These are phyloP conservation scores for Blastomyces percursus DNA, from an alignment of 2,329 filamentous ascomycete species.

Conservation along the genomic window DNA sequence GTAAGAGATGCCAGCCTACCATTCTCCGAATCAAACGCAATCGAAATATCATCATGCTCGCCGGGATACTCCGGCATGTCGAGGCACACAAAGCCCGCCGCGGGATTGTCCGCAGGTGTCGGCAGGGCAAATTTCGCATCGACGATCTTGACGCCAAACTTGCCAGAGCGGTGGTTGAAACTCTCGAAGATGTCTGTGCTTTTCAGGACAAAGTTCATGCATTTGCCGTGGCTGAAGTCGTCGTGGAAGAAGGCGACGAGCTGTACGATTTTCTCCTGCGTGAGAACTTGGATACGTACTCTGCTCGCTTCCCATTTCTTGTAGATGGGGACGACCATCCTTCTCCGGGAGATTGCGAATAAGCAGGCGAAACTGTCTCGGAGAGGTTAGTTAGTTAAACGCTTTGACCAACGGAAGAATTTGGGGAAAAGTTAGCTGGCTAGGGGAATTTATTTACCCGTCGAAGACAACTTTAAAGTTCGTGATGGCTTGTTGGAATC, in stretches of 20 bases:
- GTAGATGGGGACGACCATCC: conserved; percentile 85
- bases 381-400: not conserved
- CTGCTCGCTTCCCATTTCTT: conserved; percentile 85
- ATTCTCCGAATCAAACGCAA: conserved; percentile 68
- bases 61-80: conserved; percentile 82
- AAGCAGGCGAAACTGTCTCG: conserved; percentile 49
- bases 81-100: conserved; percentile 67
- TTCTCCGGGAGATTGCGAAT: conserved; percentile 70
- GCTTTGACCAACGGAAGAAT: not conserved
- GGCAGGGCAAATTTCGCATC: conserved; percentile 87
- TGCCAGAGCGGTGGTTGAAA: conserved; percentile 48
- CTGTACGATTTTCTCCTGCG: conserved; percentile 63
- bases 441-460: conserved; percentile 29
- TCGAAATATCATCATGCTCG: conserved; percentile 83
- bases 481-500: conserved; percentile 67
- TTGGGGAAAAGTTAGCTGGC: not conserved
- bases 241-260: conserved; percentile 79
- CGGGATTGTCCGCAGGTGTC: conserved; percentile 39
- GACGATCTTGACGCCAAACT: conserved; percentile 64
- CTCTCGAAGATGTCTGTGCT: conserved; percentile 72
- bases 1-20: conserved; percentile 44
- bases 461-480: conserved; percentile 69
- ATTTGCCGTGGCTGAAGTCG: conserved; percentile 74
- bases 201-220: conserved; percentile 81
- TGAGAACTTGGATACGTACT: conserved; percentile 69